Evolutionary conservation across 768 basidiomycete genomes (phyloP).

Genomic region (Cyclocybe cylindracea): DNA sequence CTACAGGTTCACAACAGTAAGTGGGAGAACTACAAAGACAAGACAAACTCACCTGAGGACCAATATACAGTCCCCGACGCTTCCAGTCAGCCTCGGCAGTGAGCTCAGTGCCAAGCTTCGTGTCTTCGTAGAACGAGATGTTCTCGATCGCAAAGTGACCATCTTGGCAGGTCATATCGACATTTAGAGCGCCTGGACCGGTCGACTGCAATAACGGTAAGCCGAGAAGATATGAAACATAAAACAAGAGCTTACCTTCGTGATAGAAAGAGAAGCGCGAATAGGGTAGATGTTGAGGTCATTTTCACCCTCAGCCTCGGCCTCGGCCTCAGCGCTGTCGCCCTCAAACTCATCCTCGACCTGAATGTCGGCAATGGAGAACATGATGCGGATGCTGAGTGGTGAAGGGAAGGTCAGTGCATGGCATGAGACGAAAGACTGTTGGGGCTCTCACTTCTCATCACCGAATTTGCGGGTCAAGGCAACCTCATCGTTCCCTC

Average conservation of each 20-base stretch:
- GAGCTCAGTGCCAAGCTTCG: slow-evolving; percentile 69
- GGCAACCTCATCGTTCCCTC: slow-evolving; percentile 79
- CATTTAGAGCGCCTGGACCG: slow-evolving; percentile 66
- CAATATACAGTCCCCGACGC: slow-evolving; percentile 88
- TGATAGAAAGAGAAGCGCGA: slow-evolving; percentile 79
- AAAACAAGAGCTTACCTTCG: slow-evolving; percentile 53
- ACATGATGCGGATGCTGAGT: slow-evolving; percentile 80
- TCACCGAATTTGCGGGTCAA: slow-evolving; percentile 87
- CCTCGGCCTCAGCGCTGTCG: slow-evolving; percentile 28
- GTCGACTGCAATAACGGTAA: slow-evolving; percentile 35
- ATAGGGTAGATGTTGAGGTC: slow-evolving; percentile 61
- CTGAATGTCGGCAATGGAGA: slow-evolving; percentile 90
- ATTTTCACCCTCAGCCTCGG: slow-evolving; percentile 13
- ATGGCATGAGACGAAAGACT: background rate
- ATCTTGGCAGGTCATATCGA: slow-evolving; percentile 80
- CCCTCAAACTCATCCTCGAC: slow-evolving; percentile 34
- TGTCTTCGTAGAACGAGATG: slow-evolving; percentile 81
- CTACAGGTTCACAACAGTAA: slow-evolving; percentile 31
- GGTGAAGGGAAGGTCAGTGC: slow-evolving; percentile 1
- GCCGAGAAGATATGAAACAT: background rate
- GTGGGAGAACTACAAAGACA: background rate
- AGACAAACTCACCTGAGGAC: slow-evolving; percentile 65
- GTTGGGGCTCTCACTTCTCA: slow-evolving; percentile 64
- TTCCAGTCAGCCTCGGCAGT: slow-evolving; percentile 94
- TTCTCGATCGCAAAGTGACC: slow-evolving; percentile 87